phyloP scores from a whole-genome alignment of 371 early-diverging fungal species.

The Apophysomyces trapeziformis region DNA sequence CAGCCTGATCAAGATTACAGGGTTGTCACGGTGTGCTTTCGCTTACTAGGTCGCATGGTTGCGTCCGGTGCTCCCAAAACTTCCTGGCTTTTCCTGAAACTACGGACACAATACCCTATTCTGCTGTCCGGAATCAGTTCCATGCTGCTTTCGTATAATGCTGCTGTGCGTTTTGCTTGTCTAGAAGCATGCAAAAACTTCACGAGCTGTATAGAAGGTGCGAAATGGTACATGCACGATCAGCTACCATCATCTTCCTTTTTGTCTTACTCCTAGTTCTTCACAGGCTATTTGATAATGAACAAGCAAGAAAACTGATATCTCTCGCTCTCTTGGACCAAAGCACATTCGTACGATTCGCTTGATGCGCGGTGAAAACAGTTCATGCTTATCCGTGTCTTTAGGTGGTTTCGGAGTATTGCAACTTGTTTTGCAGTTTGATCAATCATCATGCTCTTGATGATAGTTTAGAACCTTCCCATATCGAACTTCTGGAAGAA shows the following conservation, averaged over 20 bases:
- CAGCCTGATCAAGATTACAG: conserved; percentile 44
- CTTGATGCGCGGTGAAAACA: background rate
- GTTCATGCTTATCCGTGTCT: background rate
- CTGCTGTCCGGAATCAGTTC: conserved; percentile 20
- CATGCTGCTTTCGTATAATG: conserved; percentile 32
- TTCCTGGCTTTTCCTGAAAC: conserved; percentile 20
- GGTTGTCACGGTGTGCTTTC: conserved; percentile 39
- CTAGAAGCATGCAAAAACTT: conserved; percentile 39
- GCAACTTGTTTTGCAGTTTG: conserved; percentile 23
- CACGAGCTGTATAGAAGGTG: conserved; percentile 20
- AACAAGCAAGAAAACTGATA: conserved; percentile 26
- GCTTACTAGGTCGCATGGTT: conserved; percentile 39
- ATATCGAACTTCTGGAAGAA: background rate
- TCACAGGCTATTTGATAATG: conserved; percentile 30
- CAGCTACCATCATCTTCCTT: background rate
- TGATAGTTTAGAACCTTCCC: background rate
- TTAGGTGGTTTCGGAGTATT: conserved; percentile 26
- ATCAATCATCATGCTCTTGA: conserved; percentile 13
- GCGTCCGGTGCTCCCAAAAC: conserved; percentile 12
- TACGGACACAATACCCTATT: conserved; percentile 10
- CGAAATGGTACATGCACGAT: conserved; percentile 20
- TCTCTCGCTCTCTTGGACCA: conserved; percentile 31
- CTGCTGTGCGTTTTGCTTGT: conserved; percentile 39
- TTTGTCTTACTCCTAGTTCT: background rate
- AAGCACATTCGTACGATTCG: conserved; percentile 36